Percentiles rank a stretch among this genome's conserved stretches.
phyloP scores from a whole-genome alignment of 495 filamentous ascomycete species.

The Penicillium soppii region DNA sequence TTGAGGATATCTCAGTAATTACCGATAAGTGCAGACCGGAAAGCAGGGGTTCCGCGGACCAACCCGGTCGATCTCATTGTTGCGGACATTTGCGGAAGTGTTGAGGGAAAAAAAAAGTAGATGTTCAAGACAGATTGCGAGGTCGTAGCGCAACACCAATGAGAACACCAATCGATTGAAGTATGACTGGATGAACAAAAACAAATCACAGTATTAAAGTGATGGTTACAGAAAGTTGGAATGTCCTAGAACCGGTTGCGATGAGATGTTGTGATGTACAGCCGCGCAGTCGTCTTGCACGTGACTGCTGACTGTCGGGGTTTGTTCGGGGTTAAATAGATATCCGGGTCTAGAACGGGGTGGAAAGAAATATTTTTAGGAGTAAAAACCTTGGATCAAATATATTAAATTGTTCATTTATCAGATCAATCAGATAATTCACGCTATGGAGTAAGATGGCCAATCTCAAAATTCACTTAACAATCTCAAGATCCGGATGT shows the following conservation, averaged over 20 bases:
- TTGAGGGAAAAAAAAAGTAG: constrained; percentile 24
- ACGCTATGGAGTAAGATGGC: too few relatives aligned
- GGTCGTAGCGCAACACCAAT: constrained; percentile 24
- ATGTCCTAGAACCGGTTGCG: constrained; percentile 7
- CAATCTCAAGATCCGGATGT: too few relatives aligned
- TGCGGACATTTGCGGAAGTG: constrained; percentile 43
- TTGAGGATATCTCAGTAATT: background rate
- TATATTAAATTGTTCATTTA: background rate
- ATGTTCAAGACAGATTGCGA: constrained; percentile 31
- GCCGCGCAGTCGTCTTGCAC: constrained; percentile 29
- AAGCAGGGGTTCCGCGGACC: constrained; percentile 38
- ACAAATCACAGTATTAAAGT: constrained; percentile 1
- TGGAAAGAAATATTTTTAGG: background rate
- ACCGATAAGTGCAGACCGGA: constrained; percentile 37
- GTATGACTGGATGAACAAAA: constrained; percentile 8
- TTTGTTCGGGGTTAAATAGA: constrained; percentile 22
- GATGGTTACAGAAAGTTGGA: constrained; percentile 8
- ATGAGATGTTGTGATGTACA: constrained; percentile 27
- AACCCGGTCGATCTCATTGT: constrained; percentile 44
- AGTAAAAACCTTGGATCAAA: background rate
- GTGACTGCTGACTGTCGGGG: constrained; percentile 31
- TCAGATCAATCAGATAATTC: too few relatives aligned
- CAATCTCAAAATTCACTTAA: too few relatives aligned
- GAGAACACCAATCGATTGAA: background rate
- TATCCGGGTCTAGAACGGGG: background rate